Conservation (phyloP, 2,329 filamentous ascomycete species). For the Aspergillaceae sp. region DNA sequence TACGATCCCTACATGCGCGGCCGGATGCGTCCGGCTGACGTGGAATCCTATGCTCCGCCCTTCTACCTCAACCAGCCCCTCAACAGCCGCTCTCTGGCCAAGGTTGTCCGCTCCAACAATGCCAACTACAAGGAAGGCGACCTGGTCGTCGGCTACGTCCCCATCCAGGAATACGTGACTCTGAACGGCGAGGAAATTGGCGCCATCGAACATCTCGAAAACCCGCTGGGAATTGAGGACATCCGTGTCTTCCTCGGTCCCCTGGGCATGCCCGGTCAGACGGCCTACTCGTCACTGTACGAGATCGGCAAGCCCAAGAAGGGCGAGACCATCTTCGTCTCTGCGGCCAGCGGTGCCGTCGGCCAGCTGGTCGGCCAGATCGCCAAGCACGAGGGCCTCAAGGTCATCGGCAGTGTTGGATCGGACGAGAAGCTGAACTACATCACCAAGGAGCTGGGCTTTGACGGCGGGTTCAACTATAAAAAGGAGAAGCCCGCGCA, state of each 20-base stretch:
- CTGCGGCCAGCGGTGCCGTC: constrained; percentile 70
- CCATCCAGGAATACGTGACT: constrained; percentile 61
- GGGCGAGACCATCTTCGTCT: constrained; percentile 75
- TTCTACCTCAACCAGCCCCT: constrained; percentile 58
- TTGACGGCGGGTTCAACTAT: constrained; percentile 76
- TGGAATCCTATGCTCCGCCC: constrained; percentile 60
- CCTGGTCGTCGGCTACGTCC: constrained; percentile 49
- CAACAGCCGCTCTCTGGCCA: constrained; percentile 54
- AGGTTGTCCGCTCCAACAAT: constrained; percentile 62
- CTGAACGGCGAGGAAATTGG: constrained; percentile 42
- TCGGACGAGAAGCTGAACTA: constrained; percentile 72
- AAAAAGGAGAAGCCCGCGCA: constrained; percentile 66
- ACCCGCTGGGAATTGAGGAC: constrained; percentile 48
- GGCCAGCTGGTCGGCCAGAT: constrained; percentile 77
- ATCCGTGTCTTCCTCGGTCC: constrained; percentile 60
- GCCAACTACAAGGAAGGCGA: constrained; percentile 59
- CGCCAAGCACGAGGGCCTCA: constrained; percentile 70
- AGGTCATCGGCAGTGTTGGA: constrained; percentile 71
- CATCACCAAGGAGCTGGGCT: constrained; percentile 59
- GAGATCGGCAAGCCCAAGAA: constrained; percentile 66
- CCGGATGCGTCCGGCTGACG: constrained; percentile 58
- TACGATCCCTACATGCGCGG: constrained; percentile 81
- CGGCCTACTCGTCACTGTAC: constrained; percentile 66
- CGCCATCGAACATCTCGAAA: constrained; percentile 51
- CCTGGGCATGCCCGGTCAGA: constrained; percentile 70